Evolutionary conservation across 192 early-diverging fungal genomes (phyloP), one percentile per base, ranked within the genome.

Genomic region (Coemansia sp.): DNA sequence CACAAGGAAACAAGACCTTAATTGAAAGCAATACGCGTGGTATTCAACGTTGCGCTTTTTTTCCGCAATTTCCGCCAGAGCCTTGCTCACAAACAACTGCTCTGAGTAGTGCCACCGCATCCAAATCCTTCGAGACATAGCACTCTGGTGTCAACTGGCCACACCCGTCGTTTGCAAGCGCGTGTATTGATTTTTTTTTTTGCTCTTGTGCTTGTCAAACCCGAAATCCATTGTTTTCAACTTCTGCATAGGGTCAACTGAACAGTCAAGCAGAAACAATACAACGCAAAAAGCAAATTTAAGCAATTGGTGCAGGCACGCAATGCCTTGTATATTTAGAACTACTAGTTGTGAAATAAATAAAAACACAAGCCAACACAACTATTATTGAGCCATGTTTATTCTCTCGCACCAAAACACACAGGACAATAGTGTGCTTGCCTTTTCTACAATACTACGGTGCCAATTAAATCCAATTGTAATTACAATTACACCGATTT

Each of bases 241-340:
- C 57, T 60, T 60, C 57, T 60, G 57, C 57, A 60, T 60, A 60
- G 31, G 57, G 31, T 34, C 57, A 60, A 60, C 57, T 60, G 57
- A 60, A 31, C 57, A 18, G 57, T 31, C 57, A 7, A 16, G 31
- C 33, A 36, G 15, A 34, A 31, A 60, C 57, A 60, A 60, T 60
- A 60, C 57, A 36, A 1, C 16, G 15, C 16, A 18, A 60, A 18
- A 60, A 60, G 57, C 57, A 60, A 36, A 60, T 60, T 60, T 60
- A 60, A 60, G 57, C 57, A 60, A 1, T 60, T 34, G 16, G 31
- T 60, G 57, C 57, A 60, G 57, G 16, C 31, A 33, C 31, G 12
- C 31, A 31, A 36, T 18, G 16, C 31, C 31, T 16, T 8, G 12
- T 34, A 5, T 60, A 16, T 34, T 60, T 50, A 20, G 47, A 20